Evolutionary conservation across 306 rosid genomes (phyloP).

Genomic region (Begonia masoniana): DNA sequence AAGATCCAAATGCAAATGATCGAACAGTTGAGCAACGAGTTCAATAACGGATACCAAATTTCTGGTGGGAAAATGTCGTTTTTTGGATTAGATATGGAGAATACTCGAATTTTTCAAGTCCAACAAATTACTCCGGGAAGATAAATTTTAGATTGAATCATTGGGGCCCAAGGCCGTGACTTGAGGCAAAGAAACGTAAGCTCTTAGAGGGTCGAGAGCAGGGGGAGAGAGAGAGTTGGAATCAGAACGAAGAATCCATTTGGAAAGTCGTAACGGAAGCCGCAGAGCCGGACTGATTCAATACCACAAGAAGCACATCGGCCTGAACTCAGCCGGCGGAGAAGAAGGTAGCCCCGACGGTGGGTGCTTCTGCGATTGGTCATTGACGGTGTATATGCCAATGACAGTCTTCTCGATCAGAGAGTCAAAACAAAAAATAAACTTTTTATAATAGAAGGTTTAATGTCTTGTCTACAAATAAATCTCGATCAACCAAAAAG

Average conservation of each 20-base stretch:
- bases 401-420: too few species aligned
- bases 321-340: conserved; percentile 1
- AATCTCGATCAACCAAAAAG: too few species aligned
- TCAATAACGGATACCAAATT: not conserved
- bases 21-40: too few species aligned
- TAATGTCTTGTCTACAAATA: too few species aligned
- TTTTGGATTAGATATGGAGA: too few species aligned
- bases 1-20: too few species aligned
- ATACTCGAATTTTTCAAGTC: too few species aligned
- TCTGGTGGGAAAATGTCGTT: not conserved
- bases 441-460: too few species aligned
- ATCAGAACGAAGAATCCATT: conserved; percentile 59
- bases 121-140: not conserved
- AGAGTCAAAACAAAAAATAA: too few species aligned
- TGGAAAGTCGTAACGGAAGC: conserved; percentile 17
- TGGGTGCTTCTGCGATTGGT: too few species aligned
- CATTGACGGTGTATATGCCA: too few species aligned
- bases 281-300: conserved; percentile 26
- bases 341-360: too few species aligned
- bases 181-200: conserved; percentile 62
- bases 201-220: conserved; percentile 65
- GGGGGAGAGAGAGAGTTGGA: conserved; percentile 29
- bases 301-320: not conserved
- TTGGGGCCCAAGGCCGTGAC: conserved; percentile 67
- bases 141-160: conserved; percentile 27